A percentile compares a stretch with the other conserved stretches of the same genome.
Evolutionary conservation across 208 protist genomes (phyloP).

Genomic region (Porcisia deanei): DNA sequence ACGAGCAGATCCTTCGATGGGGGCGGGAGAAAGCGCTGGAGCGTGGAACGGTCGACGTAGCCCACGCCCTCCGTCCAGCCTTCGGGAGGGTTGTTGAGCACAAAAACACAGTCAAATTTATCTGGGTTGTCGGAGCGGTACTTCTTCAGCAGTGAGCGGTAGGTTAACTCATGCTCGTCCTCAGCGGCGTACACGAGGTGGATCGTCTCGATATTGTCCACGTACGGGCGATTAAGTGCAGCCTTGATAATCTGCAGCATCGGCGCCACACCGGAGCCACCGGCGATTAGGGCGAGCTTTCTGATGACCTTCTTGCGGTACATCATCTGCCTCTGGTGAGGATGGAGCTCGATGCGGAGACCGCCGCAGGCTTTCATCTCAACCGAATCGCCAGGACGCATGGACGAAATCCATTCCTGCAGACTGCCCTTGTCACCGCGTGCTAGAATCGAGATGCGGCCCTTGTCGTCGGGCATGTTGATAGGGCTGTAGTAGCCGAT

Average conservation of each 20-base stretch:
- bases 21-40: slow-evolving; percentile 45
- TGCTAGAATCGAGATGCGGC: slow-evolving; percentile 64
- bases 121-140: slow-evolving; percentile 46
- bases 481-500: slow-evolving; percentile 79
- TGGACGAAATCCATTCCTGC: slow-evolving; percentile 55
- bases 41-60: slow-evolving; percentile 47
- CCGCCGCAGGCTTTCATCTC: slow-evolving; percentile 79
- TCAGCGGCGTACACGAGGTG: slow-evolving; percentile 75
- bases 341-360: slow-evolving; percentile 50
- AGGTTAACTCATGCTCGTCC: slow-evolving; percentile 62
- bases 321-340: slow-evolving; percentile 48
- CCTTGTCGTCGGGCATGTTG: slow-evolving; percentile 67
- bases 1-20: slow-evolving; percentile 71
- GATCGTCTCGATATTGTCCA: slow-evolving; percentile 54
- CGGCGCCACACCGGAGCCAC: slow-evolving; percentile 90
- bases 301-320: slow-evolving; percentile 45
- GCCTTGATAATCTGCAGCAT: slow-evolving; percentile 92
- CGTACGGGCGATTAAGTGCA: slow-evolving; percentile 66
- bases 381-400: slow-evolving; percentile 71
- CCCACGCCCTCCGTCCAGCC: slow-evolving; percentile 69
- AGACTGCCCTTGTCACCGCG: slow-evolving; percentile 58
- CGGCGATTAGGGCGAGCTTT: slow-evolving; percentile 69
- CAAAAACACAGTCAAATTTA: slow-evolving; percentile 62
- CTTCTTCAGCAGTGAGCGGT: slow-evolving; percentile 45
- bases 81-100: slow-evolving; percentile 66